Evolutionary conservation across 257 asterid species (phyloP).

Genomic region (Schizonepeta tenuifolia): DNA sequence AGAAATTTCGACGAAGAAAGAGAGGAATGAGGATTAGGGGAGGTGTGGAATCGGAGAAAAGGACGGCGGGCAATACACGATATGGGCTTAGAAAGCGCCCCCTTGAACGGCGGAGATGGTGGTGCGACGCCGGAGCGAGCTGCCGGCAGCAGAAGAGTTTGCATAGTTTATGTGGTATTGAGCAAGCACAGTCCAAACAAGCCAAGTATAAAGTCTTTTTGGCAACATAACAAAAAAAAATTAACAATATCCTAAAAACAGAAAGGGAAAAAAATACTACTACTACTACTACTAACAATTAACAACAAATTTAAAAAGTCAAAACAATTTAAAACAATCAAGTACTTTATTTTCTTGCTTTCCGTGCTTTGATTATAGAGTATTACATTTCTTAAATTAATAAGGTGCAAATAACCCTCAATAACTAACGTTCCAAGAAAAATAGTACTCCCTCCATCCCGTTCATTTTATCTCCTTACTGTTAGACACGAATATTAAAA

Average conservation of each 20-base stretch:
- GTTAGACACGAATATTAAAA: too few species aligned
- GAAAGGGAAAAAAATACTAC: too few species aligned
- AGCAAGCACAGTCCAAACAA: slow-evolving; percentile 4
- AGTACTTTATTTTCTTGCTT: too few species aligned
- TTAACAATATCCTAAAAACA: background rate
- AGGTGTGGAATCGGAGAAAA: slow-evolving; percentile 29
- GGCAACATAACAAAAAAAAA: background rate
- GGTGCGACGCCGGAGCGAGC: slow-evolving; percentile 65
- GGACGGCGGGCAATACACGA: slow-evolving; percentile 31
- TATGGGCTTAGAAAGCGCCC: slow-evolving; percentile 32
- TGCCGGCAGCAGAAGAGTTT: slow-evolving; percentile 78
- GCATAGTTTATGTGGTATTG: slow-evolving; percentile 52
- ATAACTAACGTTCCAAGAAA: too few species aligned
- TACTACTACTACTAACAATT: too few species aligned
- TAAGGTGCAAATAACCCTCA: too few species aligned
- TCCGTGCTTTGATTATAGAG: too few species aligned
- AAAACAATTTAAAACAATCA: background rate
- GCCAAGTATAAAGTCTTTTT: slow-evolving; percentile 6
- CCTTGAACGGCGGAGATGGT: slow-evolving; percentile 38
- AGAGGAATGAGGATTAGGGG: slow-evolving; percentile 42
- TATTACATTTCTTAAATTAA: too few species aligned
- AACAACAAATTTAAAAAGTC: too few species aligned
- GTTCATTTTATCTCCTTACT: too few species aligned
- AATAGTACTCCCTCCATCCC: too few species aligned
- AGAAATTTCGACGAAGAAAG: slow-evolving; percentile 43